A percentile compares a stretch with the other conserved stretches of the same genome.
phyloP scores from a whole-genome alignment of 768 basidiomycete genomes.

The Lactarius quietus region DNA sequence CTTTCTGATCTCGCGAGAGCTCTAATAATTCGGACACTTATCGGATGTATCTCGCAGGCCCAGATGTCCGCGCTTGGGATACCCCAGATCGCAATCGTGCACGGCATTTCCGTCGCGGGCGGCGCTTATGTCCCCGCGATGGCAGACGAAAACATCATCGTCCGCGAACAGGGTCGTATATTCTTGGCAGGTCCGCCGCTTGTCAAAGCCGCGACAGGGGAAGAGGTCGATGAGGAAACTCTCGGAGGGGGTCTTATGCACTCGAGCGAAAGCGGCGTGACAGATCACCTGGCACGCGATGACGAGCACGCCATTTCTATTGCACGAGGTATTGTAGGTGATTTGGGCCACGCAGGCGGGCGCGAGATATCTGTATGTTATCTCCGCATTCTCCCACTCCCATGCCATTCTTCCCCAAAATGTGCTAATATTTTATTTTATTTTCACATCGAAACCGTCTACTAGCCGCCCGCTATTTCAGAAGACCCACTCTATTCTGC shows the following conservation, averaged over 20 bases:
- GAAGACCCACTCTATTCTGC: conserved; percentile 78
- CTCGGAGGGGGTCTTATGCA: conserved; percentile 91
- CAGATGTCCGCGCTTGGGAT: conserved; percentile 92
- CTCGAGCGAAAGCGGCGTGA: conserved; percentile 86
- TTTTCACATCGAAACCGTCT: not conserved
- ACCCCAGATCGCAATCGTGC: conserved; percentile 89
- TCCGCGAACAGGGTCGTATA: conserved; percentile 87
- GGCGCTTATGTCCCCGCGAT: conserved; percentile 96
- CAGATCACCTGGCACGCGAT: conserved; percentile 80
- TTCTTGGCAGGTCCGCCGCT: conserved; percentile 94
- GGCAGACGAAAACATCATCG: conserved; percentile 92
- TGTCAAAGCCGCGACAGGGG: conserved; percentile 92
- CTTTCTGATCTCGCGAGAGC: not conserved
- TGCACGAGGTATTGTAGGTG: conserved; percentile 72
- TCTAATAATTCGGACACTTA: not conserved
- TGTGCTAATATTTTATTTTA: conserved; percentile 8
- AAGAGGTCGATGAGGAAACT: conserved; percentile 88
- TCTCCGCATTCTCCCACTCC: not conserved
- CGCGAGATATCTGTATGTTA: conserved; percentile 46
- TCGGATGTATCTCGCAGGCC: conserved; percentile 43
- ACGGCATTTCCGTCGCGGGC: conserved; percentile 92
- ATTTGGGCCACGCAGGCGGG: conserved; percentile 64
- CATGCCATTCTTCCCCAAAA: conserved; percentile 1
- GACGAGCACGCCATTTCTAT: conserved; percentile 84
- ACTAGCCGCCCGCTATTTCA: conserved; percentile 53